Percentiles rank a stretch among this genome's conserved stretches.
Conservation (phyloP, 257 asterid species). For the Galeopsis tetrahit region DNA sequence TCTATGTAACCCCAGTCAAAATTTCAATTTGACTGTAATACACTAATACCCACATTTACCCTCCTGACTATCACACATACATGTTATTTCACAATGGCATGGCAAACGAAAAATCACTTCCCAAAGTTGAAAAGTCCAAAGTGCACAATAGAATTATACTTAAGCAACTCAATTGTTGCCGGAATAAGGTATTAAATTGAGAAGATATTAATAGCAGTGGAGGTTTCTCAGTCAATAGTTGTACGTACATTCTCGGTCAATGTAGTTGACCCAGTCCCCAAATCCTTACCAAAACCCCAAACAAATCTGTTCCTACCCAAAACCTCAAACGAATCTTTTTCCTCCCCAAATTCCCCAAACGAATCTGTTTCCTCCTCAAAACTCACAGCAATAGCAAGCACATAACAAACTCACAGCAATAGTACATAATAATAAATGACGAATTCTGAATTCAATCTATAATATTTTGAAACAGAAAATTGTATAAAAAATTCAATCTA, state of each 20-base stretch:
- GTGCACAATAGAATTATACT: constrained; percentile 17
- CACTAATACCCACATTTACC: background rate
- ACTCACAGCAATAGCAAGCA: too few relatives aligned
- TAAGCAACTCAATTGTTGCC: background rate
- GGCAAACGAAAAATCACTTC: constrained; percentile 13
- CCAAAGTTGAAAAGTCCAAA: background rate
- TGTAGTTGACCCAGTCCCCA: constrained; percentile 94
- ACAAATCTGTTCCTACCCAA: too few relatives aligned
- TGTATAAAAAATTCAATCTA: too few relatives aligned
- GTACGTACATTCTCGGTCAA: constrained; percentile 90
- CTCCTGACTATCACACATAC: background rate
- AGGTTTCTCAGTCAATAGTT: constrained; percentile 79
- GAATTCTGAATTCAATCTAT: too few relatives aligned
- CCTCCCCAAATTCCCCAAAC: too few relatives aligned
- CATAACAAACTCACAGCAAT: too few relatives aligned
- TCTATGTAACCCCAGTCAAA: background rate
- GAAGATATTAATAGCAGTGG: constrained; percentile 63
- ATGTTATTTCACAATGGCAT: constrained; percentile 5
- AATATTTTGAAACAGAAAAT: too few relatives aligned
- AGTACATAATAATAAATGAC: too few relatives aligned
- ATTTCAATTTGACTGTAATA: background rate
- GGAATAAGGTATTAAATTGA: background rate
- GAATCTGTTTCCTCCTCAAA: too few relatives aligned
- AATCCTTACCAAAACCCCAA: too few relatives aligned
- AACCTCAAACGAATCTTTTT: too few relatives aligned